phyloP scores from a whole-genome alignment of 345 rosid genomes.

The Passiflora organensis region DNA sequence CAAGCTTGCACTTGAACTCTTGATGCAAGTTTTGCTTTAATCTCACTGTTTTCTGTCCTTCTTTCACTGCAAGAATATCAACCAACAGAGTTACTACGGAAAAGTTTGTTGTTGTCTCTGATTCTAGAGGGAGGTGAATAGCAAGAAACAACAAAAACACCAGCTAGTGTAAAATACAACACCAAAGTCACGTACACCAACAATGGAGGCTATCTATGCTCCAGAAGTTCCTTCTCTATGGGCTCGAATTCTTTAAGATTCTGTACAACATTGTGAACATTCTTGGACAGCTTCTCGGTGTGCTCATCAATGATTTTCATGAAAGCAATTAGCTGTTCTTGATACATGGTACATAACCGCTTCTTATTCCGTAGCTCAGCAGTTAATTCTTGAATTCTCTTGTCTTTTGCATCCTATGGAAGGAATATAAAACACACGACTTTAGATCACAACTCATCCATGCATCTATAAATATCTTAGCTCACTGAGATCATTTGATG shows the following conservation, averaged over 20 bases:
- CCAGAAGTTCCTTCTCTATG: conserved; percentile 37
- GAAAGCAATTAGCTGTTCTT: conserved; percentile 53
- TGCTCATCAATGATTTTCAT: conserved; percentile 62
- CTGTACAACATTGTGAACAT: conserved; percentile 46
- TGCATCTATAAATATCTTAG: no score
- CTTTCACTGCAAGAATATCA: no score
- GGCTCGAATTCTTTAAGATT: conserved; percentile 54
- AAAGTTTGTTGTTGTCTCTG: not conserved
- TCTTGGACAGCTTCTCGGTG: conserved; percentile 37
- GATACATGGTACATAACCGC: conserved; percentile 56
- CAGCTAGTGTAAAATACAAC: not conserved
- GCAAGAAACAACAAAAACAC: not conserved
- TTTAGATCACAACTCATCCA: no score
- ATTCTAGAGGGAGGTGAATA: not conserved
- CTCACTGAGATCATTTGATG: no score
- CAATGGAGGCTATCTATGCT: conserved; percentile 26
- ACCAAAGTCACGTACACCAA: not conserved
- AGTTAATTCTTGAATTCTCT: conserved; percentile 62
- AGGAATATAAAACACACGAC: not conserved
- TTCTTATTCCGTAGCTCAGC: conserved; percentile 61
- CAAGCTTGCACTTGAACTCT: no score
- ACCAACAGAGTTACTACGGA: no score
- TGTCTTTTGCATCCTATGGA: conserved; percentile 58
- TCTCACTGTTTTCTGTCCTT: no score
- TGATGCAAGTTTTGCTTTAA: no score